A percentile compares a stretch with the other conserved stretches of the same genome.
Conservation (phyloP, 169 alveolate species). For the Plasmodium fragile region DNA sequence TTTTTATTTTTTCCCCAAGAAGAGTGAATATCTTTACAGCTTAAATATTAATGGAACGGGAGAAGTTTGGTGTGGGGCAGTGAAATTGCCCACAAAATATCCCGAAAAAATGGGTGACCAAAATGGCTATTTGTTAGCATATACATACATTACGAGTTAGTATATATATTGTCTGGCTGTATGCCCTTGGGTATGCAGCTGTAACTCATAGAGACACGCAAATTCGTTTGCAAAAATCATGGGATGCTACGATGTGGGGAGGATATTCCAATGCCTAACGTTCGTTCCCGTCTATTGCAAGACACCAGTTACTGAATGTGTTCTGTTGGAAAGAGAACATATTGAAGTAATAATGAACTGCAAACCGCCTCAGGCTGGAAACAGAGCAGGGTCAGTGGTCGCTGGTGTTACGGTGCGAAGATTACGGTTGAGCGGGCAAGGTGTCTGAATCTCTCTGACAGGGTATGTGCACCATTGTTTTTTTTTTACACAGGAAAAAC, state of each 20-base stretch:
- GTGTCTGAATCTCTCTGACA: conserved; percentile 14
- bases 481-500: not conserved
- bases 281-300: conserved; percentile 64
- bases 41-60: not conserved
- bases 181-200: conserved; percentile 27
- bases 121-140: not conserved
- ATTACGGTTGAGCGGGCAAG: conserved; percentile 39
- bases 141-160: conserved; percentile 3
- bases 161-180: not conserved
- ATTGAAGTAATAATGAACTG: conserved; percentile 67
- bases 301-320: conserved; percentile 63
- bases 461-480: conserved; percentile 61
- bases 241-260: conserved; percentile 55
- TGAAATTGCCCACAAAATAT: not conserved
- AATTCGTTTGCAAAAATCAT: not conserved
- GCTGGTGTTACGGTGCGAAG: conserved; percentile 76
- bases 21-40: not conserved
- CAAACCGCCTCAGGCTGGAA: conserved; percentile 77
- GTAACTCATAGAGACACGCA: conserved; percentile 52
- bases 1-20: not conserved
- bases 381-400: conserved; percentile 77
- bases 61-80: not conserved
- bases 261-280: not conserved
- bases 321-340: conserved; percentile 46
- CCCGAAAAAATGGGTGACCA: conserved; percentile 38